Percentiles rank a stretch among this genome's conserved stretches.
These are phyloP conservation scores for Penicillium sp. DNA, from an alignment of 2,329 filamentous ascomycete species.

Conservation along the genomic window DNA sequence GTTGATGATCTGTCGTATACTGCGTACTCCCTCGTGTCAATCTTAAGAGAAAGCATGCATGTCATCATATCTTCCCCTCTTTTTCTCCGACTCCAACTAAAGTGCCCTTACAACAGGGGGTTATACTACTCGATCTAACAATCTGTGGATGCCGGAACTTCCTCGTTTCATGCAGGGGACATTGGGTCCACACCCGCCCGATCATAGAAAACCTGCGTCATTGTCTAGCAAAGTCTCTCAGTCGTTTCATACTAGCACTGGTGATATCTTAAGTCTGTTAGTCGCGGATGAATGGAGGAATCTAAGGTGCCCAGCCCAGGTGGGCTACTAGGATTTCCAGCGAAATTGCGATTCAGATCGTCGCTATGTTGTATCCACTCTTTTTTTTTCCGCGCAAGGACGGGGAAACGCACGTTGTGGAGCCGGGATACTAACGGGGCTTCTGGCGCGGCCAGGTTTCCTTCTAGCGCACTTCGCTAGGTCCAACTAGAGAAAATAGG, in stretches of 20 bases:
- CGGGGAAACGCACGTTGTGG: conserved; percentile 34
- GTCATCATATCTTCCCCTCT: conserved; percentile 4
- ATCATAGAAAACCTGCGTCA: conserved; percentile 9
- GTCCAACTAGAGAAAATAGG: conserved; percentile 20
- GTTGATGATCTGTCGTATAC: conserved; percentile 2
- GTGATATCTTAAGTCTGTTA: background rate
- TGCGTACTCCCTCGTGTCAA: conserved; percentile 11
- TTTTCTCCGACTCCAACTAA: background rate
- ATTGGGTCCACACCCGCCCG: conserved; percentile 7
- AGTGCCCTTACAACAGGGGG: too few species aligned
- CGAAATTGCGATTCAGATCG: conserved; percentile 28
- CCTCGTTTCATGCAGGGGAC: conserved; percentile 12
- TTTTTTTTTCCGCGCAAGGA: conserved; percentile 21
- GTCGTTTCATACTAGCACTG: conserved; percentile 13
- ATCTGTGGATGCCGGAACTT: background rate
- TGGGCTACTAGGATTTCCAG: background rate
- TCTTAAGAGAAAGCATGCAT: conserved; percentile 11
- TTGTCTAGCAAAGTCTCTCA: conserved; percentile 1
- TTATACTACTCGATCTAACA: background rate
- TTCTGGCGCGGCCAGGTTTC: conserved; percentile 34
- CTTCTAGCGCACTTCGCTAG: conserved; percentile 28
- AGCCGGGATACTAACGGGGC: conserved; percentile 30
- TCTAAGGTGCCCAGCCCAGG: background rate
- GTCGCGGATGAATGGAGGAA: background rate
- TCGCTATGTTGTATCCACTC: conserved; percentile 26